Percentiles rank a stretch among this genome's conserved stretches.
Conservation (phyloP, 2,329 filamentous ascomycete species). For the Allantophomopsis cytisporea region DNA sequence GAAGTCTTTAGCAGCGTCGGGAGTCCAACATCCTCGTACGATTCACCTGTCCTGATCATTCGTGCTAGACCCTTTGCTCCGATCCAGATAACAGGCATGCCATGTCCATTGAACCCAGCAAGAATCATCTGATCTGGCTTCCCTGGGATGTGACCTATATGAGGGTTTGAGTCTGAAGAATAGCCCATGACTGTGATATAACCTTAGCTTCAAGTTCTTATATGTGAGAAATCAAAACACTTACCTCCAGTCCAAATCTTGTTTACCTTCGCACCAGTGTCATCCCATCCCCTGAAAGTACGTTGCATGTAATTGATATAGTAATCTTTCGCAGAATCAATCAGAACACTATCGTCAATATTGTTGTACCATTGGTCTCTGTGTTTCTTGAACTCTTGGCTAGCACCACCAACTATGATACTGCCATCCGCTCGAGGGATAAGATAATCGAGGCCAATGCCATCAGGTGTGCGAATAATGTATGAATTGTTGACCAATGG, state of each 20-base stretch:
- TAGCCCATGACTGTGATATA: conserved; percentile 25
- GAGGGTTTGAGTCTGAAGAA: conserved; percentile 25
- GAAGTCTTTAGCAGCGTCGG: conserved; percentile 22
- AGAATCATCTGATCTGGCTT: conserved; percentile 26
- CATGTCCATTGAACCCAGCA: conserved; percentile 35
- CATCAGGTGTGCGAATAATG: neutral
- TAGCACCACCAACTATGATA: conserved; percentile 26
- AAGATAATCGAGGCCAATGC: conserved; percentile 8
- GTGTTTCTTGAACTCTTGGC: conserved; percentile 16
- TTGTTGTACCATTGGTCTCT: conserved; percentile 29
- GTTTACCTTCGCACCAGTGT: conserved; percentile 21
- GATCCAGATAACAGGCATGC: conserved; percentile 32
- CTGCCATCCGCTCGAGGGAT: conserved; percentile 16
- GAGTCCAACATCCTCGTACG: conserved; percentile 21
- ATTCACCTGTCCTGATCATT: conserved; percentile 21
- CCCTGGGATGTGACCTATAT: conserved; percentile 28
- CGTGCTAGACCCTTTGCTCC: conserved; percentile 23
- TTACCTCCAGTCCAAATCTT: conserved; percentile 9
- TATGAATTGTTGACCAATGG: conserved; percentile 4
- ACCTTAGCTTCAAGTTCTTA: neutral
- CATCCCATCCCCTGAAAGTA: conserved; percentile 33
- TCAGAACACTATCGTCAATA: conserved; percentile 28
- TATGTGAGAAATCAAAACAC: conserved; percentile 1
- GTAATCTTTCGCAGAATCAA: conserved; percentile 26
- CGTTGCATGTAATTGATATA: conserved; percentile 34